A percentile compares a stretch with the other conserved stretches of the same genome.
These are phyloP conservation scores for Parietaria judaica DNA, from an alignment of 306 rosid genomes.

Conservation along the genomic window DNA sequence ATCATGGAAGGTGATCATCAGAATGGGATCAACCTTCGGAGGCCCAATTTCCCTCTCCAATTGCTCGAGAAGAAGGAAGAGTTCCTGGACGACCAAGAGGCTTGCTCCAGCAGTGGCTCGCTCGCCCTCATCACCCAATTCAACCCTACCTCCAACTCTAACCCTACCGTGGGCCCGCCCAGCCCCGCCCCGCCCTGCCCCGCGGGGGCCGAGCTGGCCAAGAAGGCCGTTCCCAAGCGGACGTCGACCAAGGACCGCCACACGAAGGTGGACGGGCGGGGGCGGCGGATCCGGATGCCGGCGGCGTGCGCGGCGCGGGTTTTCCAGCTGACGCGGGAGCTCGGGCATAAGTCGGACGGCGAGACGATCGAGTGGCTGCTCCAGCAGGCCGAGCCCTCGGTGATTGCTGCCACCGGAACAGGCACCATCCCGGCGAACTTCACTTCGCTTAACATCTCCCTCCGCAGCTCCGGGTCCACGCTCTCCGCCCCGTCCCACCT, in stretches of 20 bases:
- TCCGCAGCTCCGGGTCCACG: constrained; percentile 88
- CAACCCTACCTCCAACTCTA: not conserved
- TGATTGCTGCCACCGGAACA: constrained; percentile 88
- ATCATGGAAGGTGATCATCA: constrained; percentile 67
- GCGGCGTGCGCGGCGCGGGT: constrained; percentile 94
- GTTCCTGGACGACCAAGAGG: constrained; percentile 7
- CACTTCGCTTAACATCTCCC: constrained; percentile 82
- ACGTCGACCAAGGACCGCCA: constrained; percentile 76
- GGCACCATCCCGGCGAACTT: constrained; percentile 95
- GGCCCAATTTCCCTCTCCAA: constrained; percentile 90
- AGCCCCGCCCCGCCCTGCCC: constrained; percentile 1
- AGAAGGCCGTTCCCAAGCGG: constrained; percentile 58
- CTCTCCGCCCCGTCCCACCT: constrained; percentile 85
- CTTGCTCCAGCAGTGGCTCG: not conserved
- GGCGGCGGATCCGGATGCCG: constrained; percentile 99
- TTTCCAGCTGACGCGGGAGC: constrained; percentile 79
- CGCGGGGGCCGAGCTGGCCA: constrained; percentile 19
- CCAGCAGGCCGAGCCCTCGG: constrained; percentile 88
- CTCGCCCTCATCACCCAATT: not conserved
- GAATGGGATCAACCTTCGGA: constrained; percentile 62
- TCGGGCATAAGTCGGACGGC: constrained; percentile 90
- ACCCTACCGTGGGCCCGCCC: not conserved
- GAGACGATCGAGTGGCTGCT: constrained; percentile 96
- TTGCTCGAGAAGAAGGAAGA: constrained; percentile 58
- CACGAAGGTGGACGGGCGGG: constrained; percentile 91